phyloP scores from a whole-genome alignment of 2,329 filamentous ascomycete species.

The Sphaerulina populicola region DNA sequence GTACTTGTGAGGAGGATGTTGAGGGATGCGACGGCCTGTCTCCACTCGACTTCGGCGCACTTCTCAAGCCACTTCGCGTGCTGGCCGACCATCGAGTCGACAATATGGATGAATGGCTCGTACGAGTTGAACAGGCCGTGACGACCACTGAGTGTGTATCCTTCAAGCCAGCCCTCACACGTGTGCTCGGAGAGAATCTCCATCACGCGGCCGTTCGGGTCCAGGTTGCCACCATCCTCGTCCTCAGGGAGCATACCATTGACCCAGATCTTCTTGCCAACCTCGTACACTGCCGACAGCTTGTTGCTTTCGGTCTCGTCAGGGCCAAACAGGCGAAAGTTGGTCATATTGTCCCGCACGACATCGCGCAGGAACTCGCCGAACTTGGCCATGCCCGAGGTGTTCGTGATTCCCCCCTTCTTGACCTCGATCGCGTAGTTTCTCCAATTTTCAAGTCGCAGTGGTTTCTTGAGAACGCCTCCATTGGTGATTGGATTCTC shows the following conservation, averaged over 20 bases:
- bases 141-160: slow-evolving; percentile 65
- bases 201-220: slow-evolving; percentile 63
- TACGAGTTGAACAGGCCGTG: slow-evolving; percentile 73
- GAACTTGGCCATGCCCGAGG: slow-evolving; percentile 63
- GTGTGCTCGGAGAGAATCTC: slow-evolving; percentile 79
- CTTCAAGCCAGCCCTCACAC: slow-evolving; percentile 71
- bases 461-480: slow-evolving; percentile 57
- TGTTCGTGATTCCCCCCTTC: slow-evolving; percentile 44
- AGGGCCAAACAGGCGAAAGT: slow-evolving; percentile 69
- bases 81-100: slow-evolving; percentile 79
- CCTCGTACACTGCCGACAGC: slow-evolving; percentile 61
- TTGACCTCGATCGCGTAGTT: slow-evolving; percentile 57
- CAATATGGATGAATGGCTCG: slow-evolving; percentile 74
- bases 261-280: slow-evolving; percentile 72
- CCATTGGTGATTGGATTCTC: slow-evolving; percentile 70
- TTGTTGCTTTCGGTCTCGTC: slow-evolving; percentile 81
- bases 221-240: slow-evolving; percentile 63
- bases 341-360: slow-evolving; percentile 54
- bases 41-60: slow-evolving; percentile 70
- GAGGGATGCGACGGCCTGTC: slow-evolving; percentile 62
- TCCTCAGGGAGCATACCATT: slow-evolving; percentile 72
- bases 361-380: slow-evolving; percentile 60
- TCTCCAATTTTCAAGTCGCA: slow-evolving; percentile 62
- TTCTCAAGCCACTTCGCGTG: slow-evolving; percentile 83
- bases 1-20: slow-evolving; percentile 73